A percentile compares a stretch with the other conserved stretches of the same genome.
phyloP scores from a whole-genome alignment of 768 basidiomycete genomes.

The Exidia glandulosa region DNA sequence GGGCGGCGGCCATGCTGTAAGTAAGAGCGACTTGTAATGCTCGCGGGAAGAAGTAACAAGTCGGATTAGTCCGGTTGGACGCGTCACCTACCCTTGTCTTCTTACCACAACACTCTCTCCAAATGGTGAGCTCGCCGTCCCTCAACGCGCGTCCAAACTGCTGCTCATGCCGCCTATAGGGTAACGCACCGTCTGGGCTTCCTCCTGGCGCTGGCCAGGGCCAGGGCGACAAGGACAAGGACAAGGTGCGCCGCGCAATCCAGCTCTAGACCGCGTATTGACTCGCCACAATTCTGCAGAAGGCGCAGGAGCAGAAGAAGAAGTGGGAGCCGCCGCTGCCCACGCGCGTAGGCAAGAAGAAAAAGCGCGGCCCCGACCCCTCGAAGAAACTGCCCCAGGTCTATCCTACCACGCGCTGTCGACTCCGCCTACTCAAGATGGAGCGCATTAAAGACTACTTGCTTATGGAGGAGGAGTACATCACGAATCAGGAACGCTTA shows the following conservation, averaged over 20 bases:
- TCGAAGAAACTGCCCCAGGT: conserved; percentile 88
- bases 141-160: not conserved
- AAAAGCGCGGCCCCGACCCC: conserved; percentile 83
- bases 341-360: conserved; percentile 95
- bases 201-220: conserved; percentile 22
- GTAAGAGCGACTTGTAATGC: conserved; percentile 8
- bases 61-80: not conserved
- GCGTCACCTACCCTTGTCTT: not conserved
- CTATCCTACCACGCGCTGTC: conserved; percentile 89
- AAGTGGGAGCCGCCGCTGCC: conserved; percentile 99
- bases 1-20: conserved; percentile 1
- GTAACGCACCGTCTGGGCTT: conserved; percentile 62
- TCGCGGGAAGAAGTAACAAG: not conserved
- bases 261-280: not conserved
- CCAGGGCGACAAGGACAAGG: conserved; percentile 33
- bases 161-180: conserved; percentile 29
- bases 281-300: conserved; percentile 7
- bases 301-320: conserved; percentile 61
- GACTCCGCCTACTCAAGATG: conserved; percentile 87
- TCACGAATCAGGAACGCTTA: conserved; percentile 82
- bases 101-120: not conserved
- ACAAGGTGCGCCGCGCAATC: conserved; percentile 16
- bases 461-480: conserved; percentile 89
- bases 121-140: not conserved
- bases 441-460: conserved; percentile 98